Base-by-base conservation (phyloP, 2,329 filamentous ascomycete genomes). In the Claviceps arundinis region DNA sequence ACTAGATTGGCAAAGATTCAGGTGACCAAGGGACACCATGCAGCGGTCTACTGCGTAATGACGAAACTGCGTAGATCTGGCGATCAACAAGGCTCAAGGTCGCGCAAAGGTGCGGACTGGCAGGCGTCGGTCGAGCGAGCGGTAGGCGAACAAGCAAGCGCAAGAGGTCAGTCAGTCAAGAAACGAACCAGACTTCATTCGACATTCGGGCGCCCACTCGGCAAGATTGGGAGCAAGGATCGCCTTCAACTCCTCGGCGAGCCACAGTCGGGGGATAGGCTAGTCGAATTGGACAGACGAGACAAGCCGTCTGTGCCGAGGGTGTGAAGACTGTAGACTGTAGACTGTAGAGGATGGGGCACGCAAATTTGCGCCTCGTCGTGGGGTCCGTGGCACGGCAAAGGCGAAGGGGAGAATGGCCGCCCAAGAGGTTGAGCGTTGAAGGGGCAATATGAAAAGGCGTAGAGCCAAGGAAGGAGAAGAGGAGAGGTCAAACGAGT, bases 311-410 rank as follows among this genome's bases (percentile, higher is more conserved):
- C 26, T 24, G 41, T 17, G n/a, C 8, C 16, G 37, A n/a, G 17
- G 40, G 17, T 50, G 26, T 44, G 8, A n/a, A n/a, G 8, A 26
- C 34, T 24, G 51, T 17, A 38, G 8, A 26, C 34, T 24, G 51
- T 17, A 38, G 44, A 50, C 34, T 24, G 51, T 17, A 38, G 44
- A 50, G 42, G 37, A 16, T 13, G 34, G 14, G 42, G 13, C 48
- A 40, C 48, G 13, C 24, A 50, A 38, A 38, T 37, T 47, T 53
- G 48, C 51, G 48, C 51, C 43, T 37, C 42, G 47, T 44, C 45
- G 47, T 38, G 16, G 48, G 26, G 30, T 22, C 37, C 47, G 30
- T 47, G 41, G 48, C 43, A 42, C 48, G 48, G 48, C 37, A 47
- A 37, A 38, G 24, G 37, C 9, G 34, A 46, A 37, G 13, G 16